A percentile compares a stretch with the other conserved stretches of the same genome.
phyloP scores from a whole-genome alignment of 805 yeast genomes.

The Ogataea ganodermae region DNA sequence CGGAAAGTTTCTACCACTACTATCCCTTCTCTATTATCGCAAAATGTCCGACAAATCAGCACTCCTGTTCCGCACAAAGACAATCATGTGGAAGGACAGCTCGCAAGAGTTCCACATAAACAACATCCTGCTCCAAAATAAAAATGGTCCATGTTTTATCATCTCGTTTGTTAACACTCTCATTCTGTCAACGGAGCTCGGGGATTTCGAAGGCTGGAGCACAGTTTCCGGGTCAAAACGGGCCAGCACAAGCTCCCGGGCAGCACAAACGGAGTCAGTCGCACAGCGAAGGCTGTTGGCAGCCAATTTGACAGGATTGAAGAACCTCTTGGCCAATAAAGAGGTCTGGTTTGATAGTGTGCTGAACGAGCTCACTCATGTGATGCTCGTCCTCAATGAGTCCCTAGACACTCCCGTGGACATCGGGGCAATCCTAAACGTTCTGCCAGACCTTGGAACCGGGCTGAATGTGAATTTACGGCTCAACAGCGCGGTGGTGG shows the following conservation, averaged over 20 bases:
- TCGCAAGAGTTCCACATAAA: conserved; percentile 37
- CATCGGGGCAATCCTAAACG: conserved; percentile 45
- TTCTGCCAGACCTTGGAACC: conserved; percentile 63
- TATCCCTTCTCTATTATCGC: not conserved
- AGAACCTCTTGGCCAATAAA: conserved; percentile 24
- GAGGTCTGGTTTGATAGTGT: conserved; percentile 41
- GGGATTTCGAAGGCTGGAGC: conserved; percentile 23
- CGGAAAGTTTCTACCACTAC: not conserved
- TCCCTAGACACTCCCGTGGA: conserved; percentile 26
- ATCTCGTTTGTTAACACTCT: conserved; percentile 75
- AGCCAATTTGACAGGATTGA: conserved; percentile 22
- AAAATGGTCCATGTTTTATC: conserved; percentile 87
- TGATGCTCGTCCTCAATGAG: conserved; percentile 39
- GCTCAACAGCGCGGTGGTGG: conserved; percentile 44
- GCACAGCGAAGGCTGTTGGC: not conserved
- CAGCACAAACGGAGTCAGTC: not conserved
- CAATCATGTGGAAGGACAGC: conserved; percentile 32
- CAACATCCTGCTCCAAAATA: conserved; percentile 71
- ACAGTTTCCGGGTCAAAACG: conserved; percentile 15
- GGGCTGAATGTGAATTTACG: conserved; percentile 76
- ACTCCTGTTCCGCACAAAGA: conserved; percentile 29
- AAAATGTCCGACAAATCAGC: not conserved
- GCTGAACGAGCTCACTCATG: conserved; percentile 51
- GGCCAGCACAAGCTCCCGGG: not conserved
- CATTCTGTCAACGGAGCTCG: conserved; percentile 48